A percentile compares a stretch with the other conserved stretches of the same genome.
Conservation (phyloP, 257 asterid genomes). For the Plantago ovata region DNA sequence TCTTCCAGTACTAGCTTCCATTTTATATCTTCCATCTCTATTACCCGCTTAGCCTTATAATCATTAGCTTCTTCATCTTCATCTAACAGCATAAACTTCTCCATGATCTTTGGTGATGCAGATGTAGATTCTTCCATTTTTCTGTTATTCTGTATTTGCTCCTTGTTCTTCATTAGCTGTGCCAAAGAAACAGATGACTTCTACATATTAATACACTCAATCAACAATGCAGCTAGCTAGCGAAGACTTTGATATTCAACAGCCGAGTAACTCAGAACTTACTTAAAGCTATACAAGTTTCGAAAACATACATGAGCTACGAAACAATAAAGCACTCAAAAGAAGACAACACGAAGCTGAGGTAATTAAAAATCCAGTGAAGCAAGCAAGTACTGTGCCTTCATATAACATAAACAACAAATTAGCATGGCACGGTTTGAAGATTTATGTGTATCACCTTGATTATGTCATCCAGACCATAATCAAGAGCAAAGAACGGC, state of each 20-base stretch:
- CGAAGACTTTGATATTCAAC: conserved; percentile 9
- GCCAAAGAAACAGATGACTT: conserved; percentile 5
- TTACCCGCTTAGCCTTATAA: too few species aligned
- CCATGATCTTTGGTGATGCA: conserved; percentile 22
- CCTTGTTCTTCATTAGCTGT: conserved; percentile 37
- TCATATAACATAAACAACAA: not conserved
- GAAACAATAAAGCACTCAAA: not conserved
- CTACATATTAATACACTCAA: not conserved
- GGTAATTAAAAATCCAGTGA: too few species aligned
- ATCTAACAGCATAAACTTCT: not conserved
- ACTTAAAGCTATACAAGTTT: too few species aligned
- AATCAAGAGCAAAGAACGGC: too few species aligned
- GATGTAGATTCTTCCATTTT: conserved; percentile 34
- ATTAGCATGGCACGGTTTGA: not conserved
- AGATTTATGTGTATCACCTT: not conserved
- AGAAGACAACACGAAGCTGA: too few species aligned
- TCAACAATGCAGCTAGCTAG: conserved; percentile 3
- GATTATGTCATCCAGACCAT: not conserved
- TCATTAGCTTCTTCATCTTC: too few species aligned
- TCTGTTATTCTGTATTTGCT: conserved; percentile 35
- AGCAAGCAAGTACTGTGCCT: too few species aligned
- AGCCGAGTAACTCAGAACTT: not conserved
- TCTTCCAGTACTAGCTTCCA: conserved; percentile 35
- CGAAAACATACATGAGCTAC: not conserved
- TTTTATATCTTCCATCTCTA: conserved; percentile 36